Percentiles rank a stretch among this genome's conserved stretches.
Evolutionary conservation across 2,329 filamentous ascomycete genomes (phyloP).

Genomic region (Paraphaeosphaeria sporulosa): DNA sequence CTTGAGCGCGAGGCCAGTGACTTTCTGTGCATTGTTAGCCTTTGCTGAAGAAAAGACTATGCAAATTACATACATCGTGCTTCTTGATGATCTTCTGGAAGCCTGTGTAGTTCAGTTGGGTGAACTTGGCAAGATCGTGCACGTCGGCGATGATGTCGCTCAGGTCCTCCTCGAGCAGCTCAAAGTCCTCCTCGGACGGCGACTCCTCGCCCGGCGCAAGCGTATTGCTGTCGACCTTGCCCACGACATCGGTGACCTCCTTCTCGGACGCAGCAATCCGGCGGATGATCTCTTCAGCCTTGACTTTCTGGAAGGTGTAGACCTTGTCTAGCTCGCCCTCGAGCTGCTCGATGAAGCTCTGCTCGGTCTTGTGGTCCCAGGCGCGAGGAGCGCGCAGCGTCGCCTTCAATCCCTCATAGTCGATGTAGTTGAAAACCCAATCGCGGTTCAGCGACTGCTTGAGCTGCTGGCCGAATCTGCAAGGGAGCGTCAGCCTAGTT

Average conservation of each 20-base stretch:
- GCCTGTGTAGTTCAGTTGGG: constrained; percentile 96
- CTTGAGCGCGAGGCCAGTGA: constrained; percentile 89
- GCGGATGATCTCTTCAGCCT: constrained; percentile 92
- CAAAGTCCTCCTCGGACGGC: constrained; percentile 89
- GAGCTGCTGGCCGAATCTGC: constrained; percentile 92
- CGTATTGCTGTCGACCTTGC: constrained; percentile 64
- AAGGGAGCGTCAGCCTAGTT: constrained; percentile 30
- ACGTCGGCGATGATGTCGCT: constrained; percentile 99
- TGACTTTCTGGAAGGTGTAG: constrained; percentile 95
- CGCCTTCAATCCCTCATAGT: constrained; percentile 91
- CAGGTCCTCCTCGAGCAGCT: constrained; percentile 90
- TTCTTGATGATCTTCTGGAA: constrained; percentile 99
- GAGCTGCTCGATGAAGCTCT: constrained; percentile 82
- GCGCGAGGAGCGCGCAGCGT: constrained; percentile 78
- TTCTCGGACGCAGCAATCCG: constrained; percentile 87
- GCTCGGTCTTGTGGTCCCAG: constrained; percentile 94
- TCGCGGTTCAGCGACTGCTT: constrained; percentile 95
- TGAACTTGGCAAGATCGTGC: constrained; percentile 97
- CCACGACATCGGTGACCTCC: constrained; percentile 88
- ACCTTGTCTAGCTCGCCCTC: constrained; percentile 97
- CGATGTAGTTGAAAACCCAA: constrained; percentile 98
- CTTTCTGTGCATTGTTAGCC: constrained; percentile 69
- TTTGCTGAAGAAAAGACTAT: constrained; percentile 4
- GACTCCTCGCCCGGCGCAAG: constrained; percentile 32
- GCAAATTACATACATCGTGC: constrained; percentile 76